A percentile compares a stretch with the other conserved stretches of the same genome.
Evolutionary conservation across 2,329 filamentous ascomycete genomes (phyloP).

Genomic region (Fusarium brevicatenulatum): DNA sequence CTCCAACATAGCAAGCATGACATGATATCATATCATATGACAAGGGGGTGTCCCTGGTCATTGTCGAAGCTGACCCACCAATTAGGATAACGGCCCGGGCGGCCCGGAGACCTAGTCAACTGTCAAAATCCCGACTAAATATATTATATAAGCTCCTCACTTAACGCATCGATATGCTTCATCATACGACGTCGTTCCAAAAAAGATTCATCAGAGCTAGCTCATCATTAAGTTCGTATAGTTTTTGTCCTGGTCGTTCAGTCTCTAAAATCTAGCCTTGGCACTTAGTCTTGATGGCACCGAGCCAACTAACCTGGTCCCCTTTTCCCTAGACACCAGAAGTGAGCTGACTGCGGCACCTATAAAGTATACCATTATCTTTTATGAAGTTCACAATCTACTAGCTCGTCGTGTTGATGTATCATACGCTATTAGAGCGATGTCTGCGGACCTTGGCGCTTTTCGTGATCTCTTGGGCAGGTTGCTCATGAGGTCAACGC

Average conservation of each 20-base stretch:
- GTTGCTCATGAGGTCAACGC: fast-evolving
- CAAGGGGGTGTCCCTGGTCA: not conserved
- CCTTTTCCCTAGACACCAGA: not conserved
- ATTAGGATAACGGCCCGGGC: not conserved
- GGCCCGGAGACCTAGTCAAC: not conserved
- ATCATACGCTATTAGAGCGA: too few species aligned
- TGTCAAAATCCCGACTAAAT: not conserved
- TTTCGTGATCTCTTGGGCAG: not conserved
- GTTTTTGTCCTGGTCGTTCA: fast-evolving
- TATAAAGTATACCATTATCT: fast-evolving
- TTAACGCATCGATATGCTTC: not conserved
- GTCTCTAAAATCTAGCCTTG: fast-evolving
- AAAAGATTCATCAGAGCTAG: fast-evolving
- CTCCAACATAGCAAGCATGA: not conserved
- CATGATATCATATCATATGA: not conserved
- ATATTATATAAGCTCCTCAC: too few species aligned
- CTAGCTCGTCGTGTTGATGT: too few species aligned
- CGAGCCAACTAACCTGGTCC: fast-evolving
- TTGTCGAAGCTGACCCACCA: not conserved
- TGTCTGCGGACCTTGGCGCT: fast-evolving
- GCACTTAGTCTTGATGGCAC: not conserved
- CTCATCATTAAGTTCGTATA: fast-evolving
- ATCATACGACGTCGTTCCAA: not conserved
- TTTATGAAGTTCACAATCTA: too few species aligned
- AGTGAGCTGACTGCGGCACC: not conserved